A percentile compares a stretch with the other conserved stretches of the same genome.
phyloP scores from a whole-genome alignment of 73 alveolate species.

The Uronychia setigera region DNA sequence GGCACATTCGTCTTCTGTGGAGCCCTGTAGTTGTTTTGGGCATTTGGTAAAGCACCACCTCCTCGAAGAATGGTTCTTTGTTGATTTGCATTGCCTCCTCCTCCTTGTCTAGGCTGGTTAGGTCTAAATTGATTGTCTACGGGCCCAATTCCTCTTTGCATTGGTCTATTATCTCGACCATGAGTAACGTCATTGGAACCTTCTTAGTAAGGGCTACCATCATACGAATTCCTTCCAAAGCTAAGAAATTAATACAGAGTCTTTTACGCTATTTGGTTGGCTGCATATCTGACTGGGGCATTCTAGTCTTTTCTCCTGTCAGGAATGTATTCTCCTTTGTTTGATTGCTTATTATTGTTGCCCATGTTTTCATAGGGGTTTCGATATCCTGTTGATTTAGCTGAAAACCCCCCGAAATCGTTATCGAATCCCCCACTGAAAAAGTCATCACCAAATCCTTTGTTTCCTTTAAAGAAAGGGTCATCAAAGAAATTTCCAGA shows the following conservation, averaged over 20 bases:
- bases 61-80: no score
- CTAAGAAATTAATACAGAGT: neutral
- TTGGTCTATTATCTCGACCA: neutral
- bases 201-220: neutral
- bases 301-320: neutral
- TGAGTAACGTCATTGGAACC: neutral
- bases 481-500: neutral
- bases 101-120: neutral
- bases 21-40: neutral
- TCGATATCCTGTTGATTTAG: no score
- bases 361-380: neutral
- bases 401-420: no score
- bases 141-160: neutral
- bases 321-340: neutral
- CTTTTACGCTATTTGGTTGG: neutral
- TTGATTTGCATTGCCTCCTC: neutral
- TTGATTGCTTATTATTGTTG: neutral
- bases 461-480: neutral
- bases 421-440: neutral
- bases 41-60: neutral
- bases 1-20: neutral
- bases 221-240: no score
- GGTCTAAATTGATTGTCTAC: neutral
- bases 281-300: slow-evolving; percentile 1
- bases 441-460: neutral